Conservation (phyloP, 306 rosid species). For the Delonix regia region DNA sequence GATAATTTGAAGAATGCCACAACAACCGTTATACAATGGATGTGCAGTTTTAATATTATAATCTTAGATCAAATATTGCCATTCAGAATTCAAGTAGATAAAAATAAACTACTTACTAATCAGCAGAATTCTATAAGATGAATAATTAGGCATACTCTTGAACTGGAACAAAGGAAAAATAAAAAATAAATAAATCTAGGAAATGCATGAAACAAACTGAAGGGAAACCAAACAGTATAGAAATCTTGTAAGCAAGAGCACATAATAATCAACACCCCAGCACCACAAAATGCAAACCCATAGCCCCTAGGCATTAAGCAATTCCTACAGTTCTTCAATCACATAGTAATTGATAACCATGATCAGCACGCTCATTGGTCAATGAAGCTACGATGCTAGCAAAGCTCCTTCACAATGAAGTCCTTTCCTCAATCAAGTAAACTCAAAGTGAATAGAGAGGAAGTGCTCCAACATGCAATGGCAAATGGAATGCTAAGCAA, state of each 20-base stretch:
- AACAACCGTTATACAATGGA: background rate
- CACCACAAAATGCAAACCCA: background rate
- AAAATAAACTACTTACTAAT: background rate
- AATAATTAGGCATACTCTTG: background rate
- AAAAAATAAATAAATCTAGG: background rate
- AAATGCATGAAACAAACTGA: background rate
- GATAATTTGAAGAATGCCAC: slow-evolving; percentile 18
- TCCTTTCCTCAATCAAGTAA: too few relatives aligned
- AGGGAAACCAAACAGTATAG: background rate
- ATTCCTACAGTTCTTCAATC: background rate
- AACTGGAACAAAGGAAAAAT: background rate
- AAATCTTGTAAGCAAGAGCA: background rate
- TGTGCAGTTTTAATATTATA: background rate
- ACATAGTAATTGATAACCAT: background rate
- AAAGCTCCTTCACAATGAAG: background rate
- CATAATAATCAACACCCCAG: background rate
- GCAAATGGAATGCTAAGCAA: too few relatives aligned
- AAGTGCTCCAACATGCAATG: too few relatives aligned
- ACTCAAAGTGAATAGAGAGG: too few relatives aligned
- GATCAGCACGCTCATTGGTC: background rate
- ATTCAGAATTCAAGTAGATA: background rate
- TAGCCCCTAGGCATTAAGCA: background rate
- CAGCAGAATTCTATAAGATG: background rate
- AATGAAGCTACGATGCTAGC: background rate
- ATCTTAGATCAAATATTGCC: background rate